Base-by-base conservation (phyloP, 2,329 filamentous ascomycete species). In the Fusarium beomiforme region DNA sequence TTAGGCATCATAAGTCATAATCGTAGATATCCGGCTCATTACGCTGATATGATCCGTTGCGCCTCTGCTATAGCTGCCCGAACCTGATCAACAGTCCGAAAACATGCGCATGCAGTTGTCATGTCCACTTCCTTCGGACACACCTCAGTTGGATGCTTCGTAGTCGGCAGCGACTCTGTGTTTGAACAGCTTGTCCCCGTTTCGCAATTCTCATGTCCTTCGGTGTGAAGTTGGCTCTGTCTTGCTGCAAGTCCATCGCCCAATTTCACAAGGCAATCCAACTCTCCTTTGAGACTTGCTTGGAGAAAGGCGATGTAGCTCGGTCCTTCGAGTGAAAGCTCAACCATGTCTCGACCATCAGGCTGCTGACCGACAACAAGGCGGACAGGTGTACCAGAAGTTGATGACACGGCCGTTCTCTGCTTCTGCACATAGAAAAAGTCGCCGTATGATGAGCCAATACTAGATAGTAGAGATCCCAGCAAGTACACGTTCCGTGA, bases 111-210 rank as follows among this genome's bases (percentile, higher is more conserved):
- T 1, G 64, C 67, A 6, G 55, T 67, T 0, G 68, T 70, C 31
- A 70, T 70, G 8, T 70, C 68, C 6, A 70, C 67, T 33, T 70
- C 68, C 31, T 58, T 71, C 0, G 68, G 68, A 13, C 68, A 70
- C 0, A 70, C 51, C 11, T 70, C 68, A 0, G 68, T 56, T 3
- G 67, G 68, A 47, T 70, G 63, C 12, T 71, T 70, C 1, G 58
- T 51, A 0, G 34, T 62, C 3, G 67, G 57, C 0, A 68, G 41
- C 3, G 62, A 56, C 31, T 70, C 68, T 0, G 43, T 58, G 9
- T 71, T 71, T 2, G 55, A 64, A n/a, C 68, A 70, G 13, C 58
- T 70, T 10, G 64, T 71, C 6, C 68, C 68, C 0, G 68, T 54
- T 4, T 70, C 68, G 5, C 68, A 70, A 2, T 70, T 70, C 34